These are phyloP conservation scores for Harringtonia aguacate DNA, from an alignment of 2,329 filamentous ascomycete species.

Conservation along the genomic window DNA sequence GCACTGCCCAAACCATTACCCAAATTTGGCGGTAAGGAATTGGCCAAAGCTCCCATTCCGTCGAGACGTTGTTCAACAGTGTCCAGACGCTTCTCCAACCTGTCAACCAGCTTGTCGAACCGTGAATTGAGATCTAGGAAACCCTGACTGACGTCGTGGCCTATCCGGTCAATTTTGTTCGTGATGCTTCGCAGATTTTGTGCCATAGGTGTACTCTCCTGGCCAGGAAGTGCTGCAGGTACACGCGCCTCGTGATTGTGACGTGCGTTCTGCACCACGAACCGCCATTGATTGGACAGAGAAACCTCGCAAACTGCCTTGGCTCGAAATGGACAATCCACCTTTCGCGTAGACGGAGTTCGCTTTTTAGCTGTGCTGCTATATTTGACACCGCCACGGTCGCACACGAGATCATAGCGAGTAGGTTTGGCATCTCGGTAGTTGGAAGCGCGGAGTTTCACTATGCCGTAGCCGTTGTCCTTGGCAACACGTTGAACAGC, in stretches of 20 bases:
- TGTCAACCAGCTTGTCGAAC: constrained; percentile 36
- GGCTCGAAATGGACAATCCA: constrained; percentile 52
- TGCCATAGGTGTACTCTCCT: constrained; percentile 46
- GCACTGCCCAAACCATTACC: constrained; percentile 17
- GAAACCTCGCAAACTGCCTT: constrained; percentile 55
- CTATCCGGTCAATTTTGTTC: constrained; percentile 49
- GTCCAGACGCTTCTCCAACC: constrained; percentile 44
- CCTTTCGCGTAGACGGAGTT: constrained; percentile 52
- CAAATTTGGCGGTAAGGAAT: constrained; percentile 10
- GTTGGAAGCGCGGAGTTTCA: constrained; percentile 52
- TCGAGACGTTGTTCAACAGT: constrained; percentile 31
- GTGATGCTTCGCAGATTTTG: constrained; percentile 47
- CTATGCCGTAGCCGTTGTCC: constrained; percentile 51
- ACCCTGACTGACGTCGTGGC: constrained; percentile 43
- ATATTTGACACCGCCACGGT: constrained; percentile 54
- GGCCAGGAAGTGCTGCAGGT: constrained; percentile 40
- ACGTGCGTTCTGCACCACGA: constrained; percentile 46
- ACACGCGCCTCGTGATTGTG: constrained; percentile 53
- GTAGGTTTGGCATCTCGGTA: constrained; percentile 53
- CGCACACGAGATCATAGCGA: constrained; percentile 52
- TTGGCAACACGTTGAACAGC: constrained; percentile 50
- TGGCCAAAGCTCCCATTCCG: constrained; percentile 6
- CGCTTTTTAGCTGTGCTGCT: constrained; percentile 55
- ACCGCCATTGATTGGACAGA: constrained; percentile 53
- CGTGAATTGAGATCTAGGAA: constrained; percentile 39